Evolutionary conservation across 2,329 filamentous ascomycete species (phyloP).

Genomic region (Diplodia sapinea): DNA sequence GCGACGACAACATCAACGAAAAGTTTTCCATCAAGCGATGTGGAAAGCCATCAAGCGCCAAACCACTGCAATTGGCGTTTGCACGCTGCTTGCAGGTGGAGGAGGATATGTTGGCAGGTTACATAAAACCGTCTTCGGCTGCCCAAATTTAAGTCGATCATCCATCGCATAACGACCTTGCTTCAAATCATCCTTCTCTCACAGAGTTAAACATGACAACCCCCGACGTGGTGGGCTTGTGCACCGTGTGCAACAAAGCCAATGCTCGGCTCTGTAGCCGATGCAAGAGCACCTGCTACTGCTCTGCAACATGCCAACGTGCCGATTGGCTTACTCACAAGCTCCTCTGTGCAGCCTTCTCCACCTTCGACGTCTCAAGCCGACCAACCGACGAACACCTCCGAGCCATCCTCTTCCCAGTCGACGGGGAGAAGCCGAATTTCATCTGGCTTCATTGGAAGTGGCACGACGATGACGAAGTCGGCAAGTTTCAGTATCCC

Average conservation of each 20-base stretch:
- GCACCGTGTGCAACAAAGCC: constrained; percentile 1
- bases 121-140: not conserved
- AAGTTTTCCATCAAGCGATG: too few relatives aligned
- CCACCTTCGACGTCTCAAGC: constrained; percentile 19
- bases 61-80: too few relatives aligned
- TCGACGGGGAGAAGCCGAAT: constrained; percentile 17
- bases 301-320: constrained; percentile 30
- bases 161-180: not conserved
- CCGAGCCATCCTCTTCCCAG: constrained; percentile 29
- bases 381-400: constrained; percentile 24
- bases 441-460: constrained; percentile 24
- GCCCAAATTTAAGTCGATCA: not conserved
- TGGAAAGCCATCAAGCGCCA: too few relatives aligned
- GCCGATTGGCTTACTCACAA: constrained; percentile 30
- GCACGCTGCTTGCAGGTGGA: not conserved
- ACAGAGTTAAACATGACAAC: not conserved
- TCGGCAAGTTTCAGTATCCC: not conserved
- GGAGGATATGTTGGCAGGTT: not conserved
- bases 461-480: not conserved
- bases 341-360: constrained; percentile 29
- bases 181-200: not conserved
- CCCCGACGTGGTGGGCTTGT: not conserved
- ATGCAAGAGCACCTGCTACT: constrained; percentile 30
- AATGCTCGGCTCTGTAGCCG: constrained; percentile 23
- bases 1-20: too few relatives aligned